Base-by-base conservation (phyloP, 2,329 filamentous ascomycete species). In the Paramyrothecium roridum region DNA sequence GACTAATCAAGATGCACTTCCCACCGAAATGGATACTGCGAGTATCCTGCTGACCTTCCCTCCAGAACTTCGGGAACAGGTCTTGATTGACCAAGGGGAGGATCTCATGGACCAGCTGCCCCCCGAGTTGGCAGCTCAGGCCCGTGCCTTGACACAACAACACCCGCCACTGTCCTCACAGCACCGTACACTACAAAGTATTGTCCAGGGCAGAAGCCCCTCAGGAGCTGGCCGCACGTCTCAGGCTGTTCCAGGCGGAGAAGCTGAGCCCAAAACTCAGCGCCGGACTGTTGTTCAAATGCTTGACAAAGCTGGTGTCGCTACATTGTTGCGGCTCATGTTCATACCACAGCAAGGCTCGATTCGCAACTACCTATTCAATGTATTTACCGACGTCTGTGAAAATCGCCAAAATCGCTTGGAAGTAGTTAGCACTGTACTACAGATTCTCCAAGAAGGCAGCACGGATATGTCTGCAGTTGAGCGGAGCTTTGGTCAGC, bases 271-370 rank as follows among this genome's bases (percentile, higher is more conserved):
- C 69, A 93, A 92, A 74, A 75, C 80, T 40, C 88, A 89, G 65
- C 86, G 90, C 55, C 89, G 90, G 58, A 87, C 91, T 21, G 89
- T 96, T 56, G 90, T 96, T 22, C 95, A 99, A 70, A 96, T 99
- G 89, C 84, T 99, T 30, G 95, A 99, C 72, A 97, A 96, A 74
- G 84, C 93, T 49, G 95, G 96, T 23, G 88, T 99, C 61, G 95
- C 96, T 23, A 98, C 95, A n/a, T 78, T 99, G 34, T 81, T 99
- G 47, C 90, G 96, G n/a, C 82, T 99, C 11, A 97, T 99, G 93
- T 99, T 99, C 70, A 92, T 98, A 64, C 89, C 91, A 50, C 91
- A 97, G 61, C 90, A 93, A 60, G 91, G 90, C 21, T 95, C 90
- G 58, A 88, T 95, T 50, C 90, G 92, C 61, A 85, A 82, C 58